A percentile compares a stretch with the other conserved stretches of the same genome.
phyloP scores from a whole-genome alignment of 2,329 filamentous ascomycete genomes.

The Escovopsis sp. region DNA sequence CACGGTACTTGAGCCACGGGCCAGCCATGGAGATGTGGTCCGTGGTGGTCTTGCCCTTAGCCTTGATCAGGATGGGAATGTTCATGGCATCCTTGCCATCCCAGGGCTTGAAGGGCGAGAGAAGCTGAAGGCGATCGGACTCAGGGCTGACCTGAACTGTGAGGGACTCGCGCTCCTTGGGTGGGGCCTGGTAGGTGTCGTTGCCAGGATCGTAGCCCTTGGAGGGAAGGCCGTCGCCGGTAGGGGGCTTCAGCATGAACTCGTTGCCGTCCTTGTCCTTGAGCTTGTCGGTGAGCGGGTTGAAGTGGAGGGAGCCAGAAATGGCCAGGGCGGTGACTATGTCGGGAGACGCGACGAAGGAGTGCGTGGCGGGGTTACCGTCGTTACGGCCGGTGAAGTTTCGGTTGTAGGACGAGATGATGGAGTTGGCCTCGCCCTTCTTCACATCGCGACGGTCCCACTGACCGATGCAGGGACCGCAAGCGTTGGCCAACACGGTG shows the following conservation, averaged over 20 bases:
- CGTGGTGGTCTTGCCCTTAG: constrained; percentile 88
- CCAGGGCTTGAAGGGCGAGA: constrained; percentile 76
- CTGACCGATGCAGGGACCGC: constrained; percentile 83
- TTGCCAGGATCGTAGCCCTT: constrained; percentile 79
- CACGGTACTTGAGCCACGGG: constrained; percentile 97
- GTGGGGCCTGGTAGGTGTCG: constrained; percentile 93
- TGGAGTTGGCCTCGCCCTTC: constrained; percentile 93
- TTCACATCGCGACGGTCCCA: constrained; percentile 90
- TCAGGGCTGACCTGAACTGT: constrained; percentile 70
- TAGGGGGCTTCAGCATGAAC: constrained; percentile 71
- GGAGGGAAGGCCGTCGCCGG: constrained; percentile 64
- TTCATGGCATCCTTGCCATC: constrained; percentile 77
- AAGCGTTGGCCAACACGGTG: constrained; percentile 88
- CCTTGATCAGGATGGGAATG: constrained; percentile 91
- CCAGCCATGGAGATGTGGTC: constrained; percentile 97
- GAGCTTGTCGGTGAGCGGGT: constrained; percentile 80
- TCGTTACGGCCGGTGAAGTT: constrained; percentile 99
- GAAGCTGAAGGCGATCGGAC: constrained; percentile 87
- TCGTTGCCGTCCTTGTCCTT: constrained; percentile 95
- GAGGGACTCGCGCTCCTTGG: constrained; percentile 57
- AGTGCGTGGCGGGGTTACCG: constrained; percentile 86
- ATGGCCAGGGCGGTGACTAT: constrained; percentile 76
- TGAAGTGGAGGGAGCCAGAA: constrained; percentile 78
- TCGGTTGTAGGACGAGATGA: constrained; percentile 98
- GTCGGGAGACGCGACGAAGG: constrained; percentile 83